Conservation (phyloP, 2,329 filamentous ascomycete species). For the Fusarium fujikuroi region DNA sequence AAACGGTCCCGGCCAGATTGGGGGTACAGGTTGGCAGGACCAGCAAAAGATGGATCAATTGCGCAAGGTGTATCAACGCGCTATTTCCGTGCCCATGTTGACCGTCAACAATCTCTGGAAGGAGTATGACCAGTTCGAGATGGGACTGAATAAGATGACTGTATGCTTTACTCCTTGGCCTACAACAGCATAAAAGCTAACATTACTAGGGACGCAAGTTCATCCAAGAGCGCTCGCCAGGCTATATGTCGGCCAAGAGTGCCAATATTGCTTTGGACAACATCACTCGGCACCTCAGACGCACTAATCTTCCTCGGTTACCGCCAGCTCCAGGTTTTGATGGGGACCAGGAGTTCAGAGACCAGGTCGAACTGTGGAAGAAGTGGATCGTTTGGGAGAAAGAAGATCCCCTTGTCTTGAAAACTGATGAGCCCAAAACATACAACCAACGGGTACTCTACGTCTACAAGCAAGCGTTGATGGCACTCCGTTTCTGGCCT, state of each 20-base stretch:
- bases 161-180: slow-evolving; percentile 58
- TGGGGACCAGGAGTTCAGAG: slow-evolving; percentile 83
- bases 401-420: slow-evolving; percentile 87
- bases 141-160: slow-evolving; percentile 90
- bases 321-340: slow-evolving; percentile 88
- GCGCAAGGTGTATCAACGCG: slow-evolving; percentile 91
- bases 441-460: slow-evolving; percentile 86
- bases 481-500: slow-evolving; percentile 94
- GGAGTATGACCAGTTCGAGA: slow-evolving; percentile 97
- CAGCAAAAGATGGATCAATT: slow-evolving; percentile 97
- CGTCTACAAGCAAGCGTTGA: slow-evolving; percentile 91
- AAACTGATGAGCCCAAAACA: slow-evolving; percentile 78
- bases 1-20: slow-evolving; percentile 84
- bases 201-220: slow-evolving; percentile 83
- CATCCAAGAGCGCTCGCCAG: slow-evolving; percentile 89
- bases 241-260: slow-evolving; percentile 95
- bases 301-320: slow-evolving; percentile 81
- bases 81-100: slow-evolving; percentile 86
- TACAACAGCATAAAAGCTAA: slow-evolving; percentile 39
- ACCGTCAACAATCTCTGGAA: slow-evolving; percentile 91
- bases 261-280: slow-evolving; percentile 93
- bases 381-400: slow-evolving; percentile 97
- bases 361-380: slow-evolving; percentile 91
- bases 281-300: slow-evolving; percentile 78
- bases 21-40: slow-evolving; percentile 92